These are phyloP conservation scores for Trapa bicornis DNA, from an alignment of 345 rosid species.

Conservation along the genomic window DNA sequence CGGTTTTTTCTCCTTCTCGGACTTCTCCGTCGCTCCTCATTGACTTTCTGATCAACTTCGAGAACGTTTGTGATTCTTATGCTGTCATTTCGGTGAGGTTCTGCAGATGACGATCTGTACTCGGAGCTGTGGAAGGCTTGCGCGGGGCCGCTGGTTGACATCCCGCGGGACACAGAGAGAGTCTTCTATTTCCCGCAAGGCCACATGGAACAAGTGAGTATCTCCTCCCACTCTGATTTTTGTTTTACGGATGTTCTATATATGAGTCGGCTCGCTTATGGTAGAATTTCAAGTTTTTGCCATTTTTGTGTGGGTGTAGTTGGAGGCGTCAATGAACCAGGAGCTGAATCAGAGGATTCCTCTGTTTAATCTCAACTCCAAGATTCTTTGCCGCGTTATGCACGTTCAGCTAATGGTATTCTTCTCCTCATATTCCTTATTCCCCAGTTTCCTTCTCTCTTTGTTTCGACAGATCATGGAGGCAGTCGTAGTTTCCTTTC, in stretches of 20 bases:
- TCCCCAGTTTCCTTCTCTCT: neutral
- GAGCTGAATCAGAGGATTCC: conserved; percentile 44
- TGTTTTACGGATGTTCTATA: neutral
- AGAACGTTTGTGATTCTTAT: neutral
- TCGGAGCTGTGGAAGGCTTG: conserved; percentile 75
- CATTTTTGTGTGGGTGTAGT: conserved; percentile 25
- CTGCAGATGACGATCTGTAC: conserved; percentile 38
- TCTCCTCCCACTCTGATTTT: neutral
- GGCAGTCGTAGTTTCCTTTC: too few relatives aligned
- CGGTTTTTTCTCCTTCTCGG: too few relatives aligned
- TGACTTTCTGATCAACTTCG: neutral
- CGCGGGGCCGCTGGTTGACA: conserved; percentile 75
- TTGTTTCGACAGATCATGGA: neutral
- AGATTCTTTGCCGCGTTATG: conserved; percentile 75
- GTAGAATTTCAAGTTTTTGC: neutral
- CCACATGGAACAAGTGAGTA: conserved; percentile 79
- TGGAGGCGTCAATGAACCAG: conserved; percentile 45
- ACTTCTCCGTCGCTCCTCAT: neutral
- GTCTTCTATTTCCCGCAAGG: conserved; percentile 93
- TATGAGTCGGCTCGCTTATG: neutral
- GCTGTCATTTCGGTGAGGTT: conserved; percentile 8
- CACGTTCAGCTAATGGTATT: conserved; percentile 58
- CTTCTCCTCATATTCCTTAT: neutral
- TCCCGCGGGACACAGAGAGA: conserved; percentile 45
- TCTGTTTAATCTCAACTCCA: conserved; percentile 49